Base-by-base conservation (phyloP, 2,329 filamentous ascomycete genomes). In the Penicillium polonicum region DNA sequence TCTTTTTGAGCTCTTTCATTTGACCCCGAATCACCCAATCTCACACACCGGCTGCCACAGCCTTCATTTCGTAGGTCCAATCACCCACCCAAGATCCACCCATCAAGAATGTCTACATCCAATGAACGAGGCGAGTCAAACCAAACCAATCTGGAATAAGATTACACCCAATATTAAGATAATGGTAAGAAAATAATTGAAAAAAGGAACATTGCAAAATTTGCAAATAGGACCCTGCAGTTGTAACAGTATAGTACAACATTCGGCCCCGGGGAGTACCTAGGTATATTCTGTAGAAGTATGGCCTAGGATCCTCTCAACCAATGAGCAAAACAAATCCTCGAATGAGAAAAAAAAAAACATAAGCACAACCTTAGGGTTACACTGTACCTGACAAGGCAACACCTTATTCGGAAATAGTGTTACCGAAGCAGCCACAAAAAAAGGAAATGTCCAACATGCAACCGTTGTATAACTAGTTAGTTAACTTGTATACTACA, bases 41-140 rank as follows among this genome's bases (percentile, higher is more conserved):
- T 42, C 42, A 31, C 27, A 52, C 55, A 48, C 42, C 27, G 48
- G 53, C 42, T 35, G 54, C 41, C 15, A 52, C 53, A 50, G 48
- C 19, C 17, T 57, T 44, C 29, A 27, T 43, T 48, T n/a, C 44
- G 17, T 33, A 31, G 36, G 36, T 42, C 33, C 44, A 39, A 52
- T 21, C 51, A 52, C 48, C 56, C 59, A 44, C 48, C 39, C 46
- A 33, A 46, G 57, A 54, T 61, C 57, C 50, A 59, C 59, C 5
- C 17, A 36, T 35, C 25, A 25, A 29, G 25, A 23, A 36, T n/a
- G 45, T n/a, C 23, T 38, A 31, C 17, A 33, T 59, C 52, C 48
- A 44, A 59, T 59, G 45, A 56, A 27, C 36, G 44, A 52, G 27
- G 6, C 15, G 25, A 54, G 21, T 23, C 5, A 17, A 10, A n/a